Percentiles rank a stretch among this genome's conserved stretches.
Conservation (phyloP, 2,329 filamentous ascomycete genomes). For the Epichloe elymi region DNA sequence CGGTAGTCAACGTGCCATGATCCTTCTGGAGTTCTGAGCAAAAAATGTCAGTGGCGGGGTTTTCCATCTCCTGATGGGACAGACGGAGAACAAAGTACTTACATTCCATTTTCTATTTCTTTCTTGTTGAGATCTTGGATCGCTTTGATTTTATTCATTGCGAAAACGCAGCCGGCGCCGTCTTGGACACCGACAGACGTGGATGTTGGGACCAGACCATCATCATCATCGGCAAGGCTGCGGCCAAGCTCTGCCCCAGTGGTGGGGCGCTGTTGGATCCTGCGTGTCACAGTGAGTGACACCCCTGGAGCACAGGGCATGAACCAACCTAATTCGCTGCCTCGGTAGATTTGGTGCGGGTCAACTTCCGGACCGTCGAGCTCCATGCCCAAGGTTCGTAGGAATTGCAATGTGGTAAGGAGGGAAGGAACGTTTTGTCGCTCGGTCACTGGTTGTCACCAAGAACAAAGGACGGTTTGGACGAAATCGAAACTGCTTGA, state of each 20-base stretch:
- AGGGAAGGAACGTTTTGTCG: background rate
- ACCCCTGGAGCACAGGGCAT: background rate
- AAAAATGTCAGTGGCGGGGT: conserved; percentile 12
- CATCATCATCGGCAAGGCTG: conserved; percentile 6
- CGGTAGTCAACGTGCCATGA: conserved; percentile 98
- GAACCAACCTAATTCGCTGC: background rate
- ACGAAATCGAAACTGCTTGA: background rate
- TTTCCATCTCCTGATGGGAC: background rate
- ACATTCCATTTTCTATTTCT: conserved; percentile 82
- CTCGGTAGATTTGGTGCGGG: conserved; percentile 12
- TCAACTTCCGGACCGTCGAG: conserved; percentile 22
- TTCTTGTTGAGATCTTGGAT: conserved; percentile 89
- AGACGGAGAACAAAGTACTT: conserved; percentile 21
- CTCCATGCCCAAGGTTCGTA: background rate
- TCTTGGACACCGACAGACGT: background rate
- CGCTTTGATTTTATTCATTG: conserved; percentile 87
- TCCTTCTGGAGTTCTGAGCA: conserved; percentile 58
- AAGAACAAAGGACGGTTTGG: background rate
- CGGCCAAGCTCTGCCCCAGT: background rate
- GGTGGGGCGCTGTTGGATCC: background rate
- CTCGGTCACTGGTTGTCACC: background rate
- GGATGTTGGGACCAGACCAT: background rate
- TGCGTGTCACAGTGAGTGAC: background rate
- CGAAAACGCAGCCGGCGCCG: conserved; percentile 9
- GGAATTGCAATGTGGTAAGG: background rate